A percentile compares a stretch with the other conserved stretches of the same genome.
Conservation (phyloP, 2,329 filamentous ascomycete species). For the Falciphora oryzae region DNA sequence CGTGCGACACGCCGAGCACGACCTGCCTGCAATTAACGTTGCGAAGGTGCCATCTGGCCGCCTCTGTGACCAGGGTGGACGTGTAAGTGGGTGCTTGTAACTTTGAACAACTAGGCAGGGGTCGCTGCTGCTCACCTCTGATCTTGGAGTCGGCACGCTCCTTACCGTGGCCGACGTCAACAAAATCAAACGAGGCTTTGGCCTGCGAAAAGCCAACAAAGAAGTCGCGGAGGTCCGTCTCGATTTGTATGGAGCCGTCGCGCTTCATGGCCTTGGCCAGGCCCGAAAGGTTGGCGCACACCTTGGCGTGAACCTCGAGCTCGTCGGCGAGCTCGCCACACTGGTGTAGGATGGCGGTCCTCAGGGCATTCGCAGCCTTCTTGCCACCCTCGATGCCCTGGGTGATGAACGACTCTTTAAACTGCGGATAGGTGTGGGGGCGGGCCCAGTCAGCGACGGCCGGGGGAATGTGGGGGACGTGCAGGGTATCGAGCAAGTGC, state of each 20-base stretch:
- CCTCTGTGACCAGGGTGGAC: slow-evolving; percentile 31
- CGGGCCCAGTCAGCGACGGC: too few species aligned
- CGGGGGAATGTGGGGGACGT: slow-evolving; percentile 1
- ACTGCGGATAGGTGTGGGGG: slow-evolving; percentile 34
- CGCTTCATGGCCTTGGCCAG: slow-evolving; percentile 44
- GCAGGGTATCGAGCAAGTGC: slow-evolving; percentile 14
- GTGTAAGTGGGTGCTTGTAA: slow-evolving; percentile 13
- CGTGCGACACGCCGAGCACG: slow-evolving; percentile 56
- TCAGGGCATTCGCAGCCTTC: slow-evolving; percentile 44
- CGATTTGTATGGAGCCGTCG: slow-evolving; percentile 38
- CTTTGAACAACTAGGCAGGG: too few species aligned
- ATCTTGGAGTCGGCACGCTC: slow-evolving; percentile 5
- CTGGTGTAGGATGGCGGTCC: slow-evolving; percentile 39
- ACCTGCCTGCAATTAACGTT: slow-evolving; percentile 58
- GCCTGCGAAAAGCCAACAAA: slow-evolving; percentile 54
- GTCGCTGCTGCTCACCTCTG: background rate
- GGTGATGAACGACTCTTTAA: slow-evolving; percentile 48
- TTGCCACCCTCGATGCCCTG: slow-evolving; percentile 52
- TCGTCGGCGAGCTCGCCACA: slow-evolving; percentile 43
- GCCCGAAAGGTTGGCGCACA: slow-evolving; percentile 48
- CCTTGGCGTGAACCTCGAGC: slow-evolving; percentile 49
- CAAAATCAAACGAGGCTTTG: slow-evolving; percentile 55
- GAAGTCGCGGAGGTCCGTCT: slow-evolving; percentile 49
- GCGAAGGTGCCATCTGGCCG: slow-evolving; percentile 49
- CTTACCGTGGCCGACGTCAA: slow-evolving; percentile 55